These are phyloP conservation scores for Alternaria triticina DNA, from an alignment of 2,329 filamentous ascomycete genomes.

Conservation along the genomic window DNA sequence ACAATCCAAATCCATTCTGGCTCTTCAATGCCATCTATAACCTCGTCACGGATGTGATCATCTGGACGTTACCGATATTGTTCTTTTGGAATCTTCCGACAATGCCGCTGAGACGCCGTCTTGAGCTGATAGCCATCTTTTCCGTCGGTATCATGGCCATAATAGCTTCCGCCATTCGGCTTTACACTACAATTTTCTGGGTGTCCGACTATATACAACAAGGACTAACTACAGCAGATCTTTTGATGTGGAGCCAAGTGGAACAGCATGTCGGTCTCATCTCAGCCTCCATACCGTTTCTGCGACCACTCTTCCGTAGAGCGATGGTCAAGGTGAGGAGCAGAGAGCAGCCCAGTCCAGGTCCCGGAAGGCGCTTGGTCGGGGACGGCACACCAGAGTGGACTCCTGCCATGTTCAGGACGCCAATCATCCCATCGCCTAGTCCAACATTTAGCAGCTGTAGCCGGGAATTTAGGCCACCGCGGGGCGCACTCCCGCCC, in stretches of 20 bases:
- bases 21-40: slow-evolving; percentile 50
- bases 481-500: slow-evolving; percentile 17
- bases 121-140: slow-evolving; percentile 54
- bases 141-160: slow-evolving; percentile 41
- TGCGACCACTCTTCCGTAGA: slow-evolving; percentile 33
- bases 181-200: slow-evolving; percentile 38
- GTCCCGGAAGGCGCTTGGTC: slow-evolving; percentile 18
- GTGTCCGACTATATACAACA: slow-evolving; percentile 22
- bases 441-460: slow-evolving; percentile 22
- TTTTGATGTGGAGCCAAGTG: slow-evolving; percentile 42
- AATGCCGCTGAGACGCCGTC: slow-evolving; percentile 56
- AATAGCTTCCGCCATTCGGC: slow-evolving; percentile 36
- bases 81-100: slow-evolving; percentile 53
- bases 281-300: slow-evolving; percentile 40
- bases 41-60: slow-evolving; percentile 50
- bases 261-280: slow-evolving; percentile 42
- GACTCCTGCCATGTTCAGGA: slow-evolving; percentile 15
- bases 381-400: slow-evolving; percentile 9
- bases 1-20: slow-evolving; percentile 36
- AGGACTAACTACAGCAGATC: slow-evolving; percentile 20
- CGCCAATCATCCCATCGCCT: slow-evolving; percentile 35
- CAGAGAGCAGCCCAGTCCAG: slow-evolving; percentile 20
- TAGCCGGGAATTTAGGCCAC: slow-evolving; percentile 22
- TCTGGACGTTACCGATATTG: slow-evolving; percentile 53
- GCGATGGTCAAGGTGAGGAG: slow-evolving; percentile 6